These are phyloP conservation scores for Clathrospora elynae DNA, from an alignment of 2,329 filamentous ascomycete genomes.

Conservation along the genomic window DNA sequence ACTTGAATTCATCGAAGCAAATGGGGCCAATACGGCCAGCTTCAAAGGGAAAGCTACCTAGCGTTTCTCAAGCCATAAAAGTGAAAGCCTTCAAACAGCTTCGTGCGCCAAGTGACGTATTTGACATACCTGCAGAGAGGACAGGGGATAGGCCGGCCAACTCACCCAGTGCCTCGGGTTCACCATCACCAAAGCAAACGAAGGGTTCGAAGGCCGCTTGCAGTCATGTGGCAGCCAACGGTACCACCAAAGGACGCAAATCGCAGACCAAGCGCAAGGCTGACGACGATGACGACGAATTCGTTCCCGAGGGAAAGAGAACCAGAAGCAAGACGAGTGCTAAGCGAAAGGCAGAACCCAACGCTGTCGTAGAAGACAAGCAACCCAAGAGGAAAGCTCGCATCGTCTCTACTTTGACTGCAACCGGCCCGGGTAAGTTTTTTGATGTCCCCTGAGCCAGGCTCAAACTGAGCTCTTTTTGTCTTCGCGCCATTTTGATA, in stretches of 20 bases:
- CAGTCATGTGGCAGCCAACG: background rate
- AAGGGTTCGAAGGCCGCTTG: background rate
- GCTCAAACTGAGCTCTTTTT: too few species aligned
- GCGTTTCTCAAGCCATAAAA: constrained; percentile 21
- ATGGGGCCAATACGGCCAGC: background rate
- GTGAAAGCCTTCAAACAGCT: constrained; percentile 12
- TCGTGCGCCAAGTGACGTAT: constrained; percentile 5
- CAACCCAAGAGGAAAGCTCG: constrained; percentile 5
- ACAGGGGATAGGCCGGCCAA: background rate
- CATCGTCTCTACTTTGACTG: background rate
- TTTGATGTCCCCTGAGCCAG: too few species aligned
- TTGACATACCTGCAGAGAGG: constrained; percentile 9
- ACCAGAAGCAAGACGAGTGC: constrained; percentile 8
- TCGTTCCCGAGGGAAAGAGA: constrained; percentile 4
- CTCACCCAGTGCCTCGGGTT: background rate
- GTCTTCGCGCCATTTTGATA: too few species aligned
- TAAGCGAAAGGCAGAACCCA: constrained; percentile 16
- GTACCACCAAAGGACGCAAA: constrained; percentile 1
- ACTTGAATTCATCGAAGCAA: constrained; percentile 1
- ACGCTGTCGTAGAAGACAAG: background rate
- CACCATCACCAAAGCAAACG: constrained; percentile 3
- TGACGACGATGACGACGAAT: constrained; percentile 22
- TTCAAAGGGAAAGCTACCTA: constrained; percentile 27
- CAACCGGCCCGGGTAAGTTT: background rate
- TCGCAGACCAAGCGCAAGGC: constrained; percentile 7